Percentiles rank a stretch among this genome's conserved stretches.
phyloP scores from a whole-genome alignment of 768 basidiomycete genomes.

The Mycena pura region DNA sequence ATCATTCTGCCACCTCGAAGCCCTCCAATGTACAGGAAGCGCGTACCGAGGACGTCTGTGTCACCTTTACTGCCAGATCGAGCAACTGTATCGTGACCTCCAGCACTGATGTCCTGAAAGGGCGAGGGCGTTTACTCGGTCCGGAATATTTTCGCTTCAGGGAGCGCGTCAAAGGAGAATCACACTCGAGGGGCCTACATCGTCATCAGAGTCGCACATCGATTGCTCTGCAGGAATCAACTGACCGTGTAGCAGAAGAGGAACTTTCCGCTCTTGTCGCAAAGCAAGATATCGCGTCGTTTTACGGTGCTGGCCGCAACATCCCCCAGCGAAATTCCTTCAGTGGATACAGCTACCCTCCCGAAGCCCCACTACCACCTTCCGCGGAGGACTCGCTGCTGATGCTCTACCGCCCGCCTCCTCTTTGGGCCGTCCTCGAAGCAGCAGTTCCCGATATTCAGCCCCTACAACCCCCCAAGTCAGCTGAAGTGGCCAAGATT shows the following conservation, averaged over 20 bases:
- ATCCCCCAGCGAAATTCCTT: not conserved
- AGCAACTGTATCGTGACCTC: constrained; percentile 6
- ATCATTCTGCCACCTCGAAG: constrained; percentile 17
- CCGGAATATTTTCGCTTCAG: too few relatives aligned
- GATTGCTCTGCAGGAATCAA: too few relatives aligned
- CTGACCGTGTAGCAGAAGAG: constrained; percentile 16
- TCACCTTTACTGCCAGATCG: constrained; percentile 15
- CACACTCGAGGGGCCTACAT: not conserved
- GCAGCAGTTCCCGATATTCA: constrained; percentile 5
- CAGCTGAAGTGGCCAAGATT: not conserved
- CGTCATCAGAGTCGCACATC: too few relatives aligned
- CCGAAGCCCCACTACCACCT: constrained; percentile 8
- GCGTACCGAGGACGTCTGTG: constrained; percentile 13
- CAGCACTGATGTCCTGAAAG: constrained; percentile 5
- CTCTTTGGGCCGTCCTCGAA: constrained; percentile 41
- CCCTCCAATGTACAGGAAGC: not conserved
- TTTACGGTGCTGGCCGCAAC: constrained; percentile 3
- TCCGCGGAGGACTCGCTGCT: constrained; percentile 34
- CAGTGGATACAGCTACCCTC: constrained; percentile 17
- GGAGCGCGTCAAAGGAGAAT: not conserved
- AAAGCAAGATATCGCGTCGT: constrained; percentile 5
- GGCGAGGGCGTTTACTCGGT: not conserved
- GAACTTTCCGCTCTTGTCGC: constrained; percentile 8
- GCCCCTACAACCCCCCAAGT: not conserved
- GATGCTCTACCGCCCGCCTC: constrained; percentile 46